phyloP scores from a whole-genome alignment of 1,284 basidiomycete species.

The Ustilago hordei region DNA sequence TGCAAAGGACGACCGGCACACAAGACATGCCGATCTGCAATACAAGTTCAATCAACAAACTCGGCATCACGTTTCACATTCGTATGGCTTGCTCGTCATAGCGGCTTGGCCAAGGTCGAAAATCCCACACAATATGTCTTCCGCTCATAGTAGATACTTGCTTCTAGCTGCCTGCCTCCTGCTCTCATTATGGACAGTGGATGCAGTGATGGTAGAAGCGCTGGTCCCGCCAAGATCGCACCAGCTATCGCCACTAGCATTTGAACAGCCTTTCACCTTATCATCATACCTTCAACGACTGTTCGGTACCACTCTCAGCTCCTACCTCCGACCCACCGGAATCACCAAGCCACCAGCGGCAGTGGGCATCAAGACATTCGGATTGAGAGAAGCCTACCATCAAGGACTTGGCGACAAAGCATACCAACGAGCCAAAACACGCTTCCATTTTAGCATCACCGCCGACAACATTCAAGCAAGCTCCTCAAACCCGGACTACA shows the following conservation, averaged over 20 bases:
- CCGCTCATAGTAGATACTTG: conserved; percentile 8
- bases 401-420: conserved; percentile 42
- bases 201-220: conserved; percentile 20
- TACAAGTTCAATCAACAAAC: neutral
- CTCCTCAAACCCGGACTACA: conserved; percentile 19
- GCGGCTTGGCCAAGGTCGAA: conserved; percentile 9
- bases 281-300: conserved; percentile 28
- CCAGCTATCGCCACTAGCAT: neutral
- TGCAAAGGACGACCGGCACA: neutral
- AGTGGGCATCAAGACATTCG: conserved; percentile 27
- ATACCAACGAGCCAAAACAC: conserved; percentile 30
- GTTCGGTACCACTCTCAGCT: conserved; percentile 16
- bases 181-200: conserved; percentile 13
- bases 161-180: conserved; percentile 13
- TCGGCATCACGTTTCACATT: neutral
- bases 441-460: conserved; percentile 40
- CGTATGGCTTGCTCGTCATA: conserved; percentile 10
- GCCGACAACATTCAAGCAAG: conserved; percentile 25
- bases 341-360: neutral
- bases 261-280: conserved; percentile 31
- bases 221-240: conserved; percentile 25
- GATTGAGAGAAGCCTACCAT: conserved; percentile 47
- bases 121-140: conserved; percentile 8
- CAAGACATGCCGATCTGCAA: neutral
- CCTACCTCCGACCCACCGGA: neutral